Evolutionary conservation across 345 rosid genomes (phyloP).

Genomic region (Salix dunnii): DNA sequence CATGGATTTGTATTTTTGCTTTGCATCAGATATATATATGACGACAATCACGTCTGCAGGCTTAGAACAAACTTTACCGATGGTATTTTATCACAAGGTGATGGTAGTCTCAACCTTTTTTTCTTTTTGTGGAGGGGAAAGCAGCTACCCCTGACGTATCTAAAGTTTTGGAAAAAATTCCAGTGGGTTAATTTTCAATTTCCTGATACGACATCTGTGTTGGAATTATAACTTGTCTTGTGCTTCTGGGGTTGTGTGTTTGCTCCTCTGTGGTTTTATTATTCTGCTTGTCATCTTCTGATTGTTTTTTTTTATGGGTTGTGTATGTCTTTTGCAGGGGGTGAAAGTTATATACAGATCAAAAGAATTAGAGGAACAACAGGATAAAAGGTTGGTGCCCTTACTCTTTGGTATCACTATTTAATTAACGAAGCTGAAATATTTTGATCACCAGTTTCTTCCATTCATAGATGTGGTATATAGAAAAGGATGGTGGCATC

Average conservation of each 20-base stretch:
- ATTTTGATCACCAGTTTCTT: not conserved
- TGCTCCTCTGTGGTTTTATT: conserved; percentile 7
- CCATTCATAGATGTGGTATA: not conserved
- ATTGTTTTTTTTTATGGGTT: conserved; percentile 1
- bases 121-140: conserved; percentile 91
- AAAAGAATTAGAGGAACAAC: conserved; percentile 79
- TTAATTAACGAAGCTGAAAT: not conserved
- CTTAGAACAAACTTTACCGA: conserved; percentile 74
- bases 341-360: conserved; percentile 76
- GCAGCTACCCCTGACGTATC: conserved; percentile 75
- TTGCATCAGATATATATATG: conserved; percentile 60
- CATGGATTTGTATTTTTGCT: not conserved
- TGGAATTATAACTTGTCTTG: not conserved
- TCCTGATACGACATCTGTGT: conserved; percentile 1
- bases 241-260: conserved; percentile 2
- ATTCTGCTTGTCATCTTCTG: not conserved
- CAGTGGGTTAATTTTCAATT: conserved; percentile 45
- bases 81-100: conserved; percentile 93
- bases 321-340: conserved; percentile 45
- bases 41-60: conserved; percentile 93
- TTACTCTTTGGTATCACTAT: not conserved
- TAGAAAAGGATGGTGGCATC: not conserved
- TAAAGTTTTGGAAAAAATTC: conserved; percentile 65
- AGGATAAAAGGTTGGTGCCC: conserved; percentile 66
- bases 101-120: conserved; percentile 77